A percentile compares a stretch with the other conserved stretches of the same genome.
phyloP scores from a whole-genome alignment of 2,329 filamentous ascomycete genomes.

The Cercospora sp. region DNA sequence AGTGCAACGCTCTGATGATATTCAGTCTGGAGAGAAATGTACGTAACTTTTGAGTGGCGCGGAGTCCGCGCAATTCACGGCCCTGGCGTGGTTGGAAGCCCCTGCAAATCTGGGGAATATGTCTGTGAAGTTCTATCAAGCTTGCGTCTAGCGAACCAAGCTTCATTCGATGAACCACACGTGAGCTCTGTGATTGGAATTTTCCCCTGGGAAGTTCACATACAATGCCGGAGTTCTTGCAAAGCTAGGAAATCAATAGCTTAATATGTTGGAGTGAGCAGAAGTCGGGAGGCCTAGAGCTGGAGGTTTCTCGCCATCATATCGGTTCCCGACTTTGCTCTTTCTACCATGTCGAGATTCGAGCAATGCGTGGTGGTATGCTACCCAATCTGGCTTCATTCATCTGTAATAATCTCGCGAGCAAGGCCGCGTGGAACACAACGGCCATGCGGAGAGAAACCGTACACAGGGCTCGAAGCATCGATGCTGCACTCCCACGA shows the following conservation, averaged over 20 bases:
- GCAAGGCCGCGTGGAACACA: too few relatives aligned
- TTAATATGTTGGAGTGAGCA: neutral
- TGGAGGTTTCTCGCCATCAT: neutral
- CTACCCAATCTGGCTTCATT: too few relatives aligned
- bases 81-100: too few relatives aligned
- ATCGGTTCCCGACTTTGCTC: neutral
- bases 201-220: neutral
- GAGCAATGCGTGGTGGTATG: too few relatives aligned
- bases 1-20: neutral
- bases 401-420: too few relatives aligned
- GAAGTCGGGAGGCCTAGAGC: neutral
- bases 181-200: neutral
- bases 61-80: too few relatives aligned
- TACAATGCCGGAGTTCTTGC: neutral
- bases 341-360: too few relatives aligned
- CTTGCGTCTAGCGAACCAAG: neutral
- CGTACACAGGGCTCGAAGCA: too few relatives aligned
- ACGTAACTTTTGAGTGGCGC: neutral
- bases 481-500: too few relatives aligned
- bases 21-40: neutral
- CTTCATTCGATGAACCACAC: neutral
- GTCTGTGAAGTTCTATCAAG: neutral
- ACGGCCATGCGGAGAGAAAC: too few relatives aligned
- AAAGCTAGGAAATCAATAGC: neutral
- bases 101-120: neutral